These are phyloP conservation scores for Mortierella sp. DNA, from an alignment of 371 early-diverging fungal species.

Conservation along the genomic window DNA sequence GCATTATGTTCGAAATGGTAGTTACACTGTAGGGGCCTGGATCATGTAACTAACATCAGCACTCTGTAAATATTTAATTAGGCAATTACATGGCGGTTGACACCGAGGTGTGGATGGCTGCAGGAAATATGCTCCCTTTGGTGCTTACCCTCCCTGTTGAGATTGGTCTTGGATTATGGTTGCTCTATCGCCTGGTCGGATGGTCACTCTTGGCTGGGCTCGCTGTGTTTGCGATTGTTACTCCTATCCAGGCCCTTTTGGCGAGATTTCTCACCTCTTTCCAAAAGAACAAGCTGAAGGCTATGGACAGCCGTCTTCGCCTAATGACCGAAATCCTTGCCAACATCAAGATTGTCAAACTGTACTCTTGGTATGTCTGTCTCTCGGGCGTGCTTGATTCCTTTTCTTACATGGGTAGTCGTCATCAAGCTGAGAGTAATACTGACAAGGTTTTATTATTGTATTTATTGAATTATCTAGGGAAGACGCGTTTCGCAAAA, in stretches of 20 bases:
- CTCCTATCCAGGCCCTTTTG: slow-evolving; percentile 73
- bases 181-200: slow-evolving; percentile 90
- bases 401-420: not conserved
- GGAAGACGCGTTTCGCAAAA: slow-evolving; percentile 64
- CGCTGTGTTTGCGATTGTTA: slow-evolving; percentile 79
- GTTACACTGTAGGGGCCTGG: too few species aligned
- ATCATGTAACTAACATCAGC: not conserved
- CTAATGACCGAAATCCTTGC: slow-evolving; percentile 85
- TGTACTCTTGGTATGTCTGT: slow-evolving; percentile 71
- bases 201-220: slow-evolving; percentile 90
- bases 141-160: slow-evolving; percentile 89
- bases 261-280: slow-evolving; percentile 48
- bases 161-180: slow-evolving; percentile 76
- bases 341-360: slow-evolving; percentile 94
- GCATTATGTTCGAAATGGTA: not conserved
- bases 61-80: not conserved
- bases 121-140: slow-evolving; percentile 52
- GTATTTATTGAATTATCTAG: slow-evolving; percentile 59
- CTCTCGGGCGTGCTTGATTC: not conserved
- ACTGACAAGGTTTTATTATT: not conserved
- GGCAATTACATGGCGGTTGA: slow-evolving; percentile 90
- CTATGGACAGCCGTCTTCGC: slow-evolving; percentile 48
- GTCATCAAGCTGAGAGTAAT: not conserved
- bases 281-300: slow-evolving; percentile 46
- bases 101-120: slow-evolving; percentile 75